Evolutionary conservation across 1,284 basidiomycete genomes (phyloP).

Genomic region (Marasmius fiardii): DNA sequence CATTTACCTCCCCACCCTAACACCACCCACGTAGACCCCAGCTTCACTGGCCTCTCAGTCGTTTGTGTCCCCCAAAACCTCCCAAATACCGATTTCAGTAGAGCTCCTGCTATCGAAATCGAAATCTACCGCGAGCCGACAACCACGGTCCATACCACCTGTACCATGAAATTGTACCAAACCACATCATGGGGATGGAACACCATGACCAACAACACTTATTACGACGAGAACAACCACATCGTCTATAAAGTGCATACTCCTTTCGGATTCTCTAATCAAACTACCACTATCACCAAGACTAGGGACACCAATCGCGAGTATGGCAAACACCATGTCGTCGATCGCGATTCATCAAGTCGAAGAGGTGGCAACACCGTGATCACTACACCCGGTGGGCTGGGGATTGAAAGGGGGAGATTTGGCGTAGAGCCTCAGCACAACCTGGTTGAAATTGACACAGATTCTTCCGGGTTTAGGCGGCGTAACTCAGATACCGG

Average conservation of each 20-base stretch:
- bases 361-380: too few relatives aligned
- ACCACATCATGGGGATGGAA: not conserved
- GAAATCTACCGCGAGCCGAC: too few relatives aligned
- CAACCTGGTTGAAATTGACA: not conserved
- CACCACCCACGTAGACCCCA: too few relatives aligned
- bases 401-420: not conserved
- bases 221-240: not conserved
- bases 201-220: slow-evolving; percentile 2
- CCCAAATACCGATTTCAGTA: too few relatives aligned
- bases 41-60: too few relatives aligned
- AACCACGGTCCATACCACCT: too few relatives aligned
- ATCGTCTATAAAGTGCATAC: slow-evolving; percentile 1
- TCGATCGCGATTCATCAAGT: too few relatives aligned
- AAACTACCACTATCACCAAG: not conserved
- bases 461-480: not conserved
- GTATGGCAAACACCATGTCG: too few relatives aligned
- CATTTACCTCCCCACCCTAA: too few relatives aligned
- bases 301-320: not conserved
- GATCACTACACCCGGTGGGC: too few relatives aligned
- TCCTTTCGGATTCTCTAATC: not conserved
- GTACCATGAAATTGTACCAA: slow-evolving; percentile 2
- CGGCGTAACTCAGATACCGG: not conserved
- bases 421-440: not conserved
- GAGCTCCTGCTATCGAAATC: too few relatives aligned
- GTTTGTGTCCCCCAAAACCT: too few relatives aligned